Evolutionary conservation across 164 flowering plant species (phyloP).

Genomic region (Litsea cubeba): DNA sequence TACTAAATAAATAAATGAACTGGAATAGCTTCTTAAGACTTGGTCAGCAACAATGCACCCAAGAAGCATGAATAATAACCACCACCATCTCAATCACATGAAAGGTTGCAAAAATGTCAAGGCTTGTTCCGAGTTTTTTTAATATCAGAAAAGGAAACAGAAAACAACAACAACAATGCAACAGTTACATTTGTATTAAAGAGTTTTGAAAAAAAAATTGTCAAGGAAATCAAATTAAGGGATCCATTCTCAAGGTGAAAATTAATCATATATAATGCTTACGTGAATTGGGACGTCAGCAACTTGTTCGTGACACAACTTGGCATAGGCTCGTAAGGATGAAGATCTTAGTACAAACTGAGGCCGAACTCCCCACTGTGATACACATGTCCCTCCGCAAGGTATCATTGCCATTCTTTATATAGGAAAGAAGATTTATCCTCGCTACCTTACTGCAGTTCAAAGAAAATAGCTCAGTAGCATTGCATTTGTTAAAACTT

Average conservation of each 20-base stretch:
- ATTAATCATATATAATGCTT: slow-evolving; percentile 1
- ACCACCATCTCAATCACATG: too few species aligned
- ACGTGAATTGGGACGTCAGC: slow-evolving; percentile 18
- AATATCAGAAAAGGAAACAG: too few species aligned
- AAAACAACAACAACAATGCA: too few species aligned
- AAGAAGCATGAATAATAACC: too few species aligned
- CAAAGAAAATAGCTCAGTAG: neutral
- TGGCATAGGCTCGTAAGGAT: slow-evolving; percentile 3
- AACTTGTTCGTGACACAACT: slow-evolving; percentile 15
- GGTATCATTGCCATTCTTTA: slow-evolving; percentile 57
- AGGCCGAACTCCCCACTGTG: slow-evolving; percentile 68
- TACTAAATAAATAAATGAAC: neutral
- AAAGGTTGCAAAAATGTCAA: too few species aligned
- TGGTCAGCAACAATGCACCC: too few species aligned
- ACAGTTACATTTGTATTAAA: too few species aligned
- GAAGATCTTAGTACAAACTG: slow-evolving; percentile 28
- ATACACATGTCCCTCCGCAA: slow-evolving; percentile 58
- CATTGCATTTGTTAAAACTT: too few species aligned
- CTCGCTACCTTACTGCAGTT: slow-evolving; percentile 2
- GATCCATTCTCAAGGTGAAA: neutral
- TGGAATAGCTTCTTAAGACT: neutral
- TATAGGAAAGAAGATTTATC: neutral
- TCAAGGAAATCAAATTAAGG: too few species aligned
- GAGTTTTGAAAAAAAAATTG: too few species aligned
- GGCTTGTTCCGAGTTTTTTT: too few species aligned